Base-by-base conservation (phyloP, 1,139 yeast genomes). In the Kluyveromyces sp. region DNA sequence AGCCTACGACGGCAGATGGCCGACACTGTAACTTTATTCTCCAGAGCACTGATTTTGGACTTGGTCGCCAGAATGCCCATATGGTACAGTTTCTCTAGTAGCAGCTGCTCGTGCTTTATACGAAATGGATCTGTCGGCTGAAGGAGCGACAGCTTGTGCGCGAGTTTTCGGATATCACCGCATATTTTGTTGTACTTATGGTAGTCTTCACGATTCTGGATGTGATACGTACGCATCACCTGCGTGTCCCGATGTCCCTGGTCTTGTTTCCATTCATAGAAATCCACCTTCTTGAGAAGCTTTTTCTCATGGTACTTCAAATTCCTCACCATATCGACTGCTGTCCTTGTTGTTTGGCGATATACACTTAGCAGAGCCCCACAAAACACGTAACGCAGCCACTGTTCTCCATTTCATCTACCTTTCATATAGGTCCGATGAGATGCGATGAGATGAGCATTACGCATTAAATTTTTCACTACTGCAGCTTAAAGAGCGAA, bases 181-280 rank as follows among this genome's bases (percentile, higher is more conserved):
- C 96, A 88, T 39, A 89, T 77, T 57, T 78, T 81, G 68, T 92
- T 92, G 65, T 92, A 92, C 51, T 88, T 87, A 62, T 84, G 94
- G 64, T 94, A 94, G 64, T 94, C 99, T 63, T 88, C 96, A 61
- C 98, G 77, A 63, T 89, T 84, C 58, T 87, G 96, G 43, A 94
- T 75, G 63, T 89, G 96, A 65, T 89, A 94, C 43, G 87, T 84
- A 57, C 94, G 75, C 95, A 92, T 92, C 36, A 94, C 95, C 64
- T 86, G 94, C 30, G 95, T 82, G 58, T 92, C 98, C 51, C 98
- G 73, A 63, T 94, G 98, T 32, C 94, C 89, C 48, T 83, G 83
- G 64, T 92, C 98, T 60, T 88, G 95, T 65, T 92, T 92, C 96
- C 97, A 94, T 65, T 92, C 95, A 44, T 88, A 84, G 70, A 94